These are phyloP conservation scores for Acanthamoeba sp. DNA, from an alignment of 208 protist genomes.

Conservation along the genomic window DNA sequence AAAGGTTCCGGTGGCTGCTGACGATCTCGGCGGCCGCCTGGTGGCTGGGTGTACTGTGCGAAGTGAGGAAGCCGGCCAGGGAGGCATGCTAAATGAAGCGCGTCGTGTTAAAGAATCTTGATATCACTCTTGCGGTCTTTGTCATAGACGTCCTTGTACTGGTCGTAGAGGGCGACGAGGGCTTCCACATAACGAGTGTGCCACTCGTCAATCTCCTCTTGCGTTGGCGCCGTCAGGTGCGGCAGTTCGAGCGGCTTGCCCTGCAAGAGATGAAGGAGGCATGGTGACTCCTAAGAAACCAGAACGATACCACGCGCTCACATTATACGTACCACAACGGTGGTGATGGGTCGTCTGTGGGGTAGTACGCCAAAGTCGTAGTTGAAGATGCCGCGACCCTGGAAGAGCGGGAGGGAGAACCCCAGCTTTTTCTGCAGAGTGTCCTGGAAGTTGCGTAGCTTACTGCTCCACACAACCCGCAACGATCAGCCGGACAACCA, in stretches of 20 bases:
- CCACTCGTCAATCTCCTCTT: constrained; percentile 77
- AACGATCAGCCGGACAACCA: neutral
- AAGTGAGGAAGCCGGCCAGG: too few species aligned
- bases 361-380: constrained; percentile 81
- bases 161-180: constrained; percentile 74
- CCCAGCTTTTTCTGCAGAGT: constrained; percentile 74
- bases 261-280: neutral
- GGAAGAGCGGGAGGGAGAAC: constrained; percentile 77
- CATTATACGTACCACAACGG: constrained; percentile 35
- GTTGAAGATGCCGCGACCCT: constrained; percentile 77
- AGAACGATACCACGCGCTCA: too few species aligned
- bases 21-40: too few species aligned
- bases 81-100: too few species aligned
- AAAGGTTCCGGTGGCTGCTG: too few species aligned
- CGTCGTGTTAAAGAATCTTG: constrained; percentile 60
- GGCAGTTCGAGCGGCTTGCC: constrained; percentile 77
- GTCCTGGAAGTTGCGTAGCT: constrained; percentile 63
- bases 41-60: too few species aligned
- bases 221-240: constrained; percentile 72
- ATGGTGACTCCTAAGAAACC: neutral
- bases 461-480: neutral
- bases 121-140: constrained; percentile 73
- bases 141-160: constrained; percentile 77
- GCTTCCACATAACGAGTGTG: constrained; percentile 75
- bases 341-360: constrained; percentile 27